Percentiles rank a stretch among this genome's conserved stretches.
Conservation (phyloP, 2,329 filamentous ascomycete genomes). For the Neofusicoccum ribis region DNA sequence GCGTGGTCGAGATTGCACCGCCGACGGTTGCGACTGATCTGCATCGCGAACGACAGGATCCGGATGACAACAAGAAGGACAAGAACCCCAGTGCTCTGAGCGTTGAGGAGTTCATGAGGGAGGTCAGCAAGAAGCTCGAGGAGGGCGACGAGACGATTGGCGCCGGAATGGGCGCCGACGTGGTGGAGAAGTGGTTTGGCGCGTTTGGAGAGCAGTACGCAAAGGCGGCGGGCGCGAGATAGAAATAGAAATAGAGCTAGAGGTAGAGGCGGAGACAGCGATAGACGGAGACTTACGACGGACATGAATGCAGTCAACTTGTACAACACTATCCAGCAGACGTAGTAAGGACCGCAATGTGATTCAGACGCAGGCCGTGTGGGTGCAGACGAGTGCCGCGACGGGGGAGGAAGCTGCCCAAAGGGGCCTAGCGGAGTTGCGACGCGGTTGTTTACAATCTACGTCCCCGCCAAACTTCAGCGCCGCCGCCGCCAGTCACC, state of each 20-base stretch:
- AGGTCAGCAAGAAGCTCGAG: conserved; percentile 48
- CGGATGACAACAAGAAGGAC: conserved; percentile 61
- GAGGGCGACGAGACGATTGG: conserved; percentile 51
- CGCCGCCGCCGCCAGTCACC: not conserved
- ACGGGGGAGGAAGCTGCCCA: not conserved
- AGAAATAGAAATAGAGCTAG: not conserved
- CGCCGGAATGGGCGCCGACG: conserved; percentile 44
- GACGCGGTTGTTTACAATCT: conserved; percentile 16
- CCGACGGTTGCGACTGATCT: conserved; percentile 57
- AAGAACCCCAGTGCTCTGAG: conserved; percentile 51
- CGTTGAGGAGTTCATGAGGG: conserved; percentile 57
- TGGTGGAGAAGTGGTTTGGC: conserved; percentile 49
- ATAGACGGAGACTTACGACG: no score
- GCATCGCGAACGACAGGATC: conserved; percentile 57
- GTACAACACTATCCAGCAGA: no score
- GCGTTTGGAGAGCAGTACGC: conserved; percentile 40
- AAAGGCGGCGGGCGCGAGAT: conserved; percentile 24
- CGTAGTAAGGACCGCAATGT: no score
- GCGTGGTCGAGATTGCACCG: conserved; percentile 58
- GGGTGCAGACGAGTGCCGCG: not conserved
- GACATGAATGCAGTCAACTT: no score
- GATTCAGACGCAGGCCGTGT: no score
- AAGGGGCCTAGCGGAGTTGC: not conserved
- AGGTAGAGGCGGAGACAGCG: no score
- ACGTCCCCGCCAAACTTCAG: not conserved